Evolutionary conservation across 2,329 filamentous ascomycete genomes (phyloP), one percentile per base, ranked within the genome.

Genomic region (Botrytis pseudocinerea): DNA sequence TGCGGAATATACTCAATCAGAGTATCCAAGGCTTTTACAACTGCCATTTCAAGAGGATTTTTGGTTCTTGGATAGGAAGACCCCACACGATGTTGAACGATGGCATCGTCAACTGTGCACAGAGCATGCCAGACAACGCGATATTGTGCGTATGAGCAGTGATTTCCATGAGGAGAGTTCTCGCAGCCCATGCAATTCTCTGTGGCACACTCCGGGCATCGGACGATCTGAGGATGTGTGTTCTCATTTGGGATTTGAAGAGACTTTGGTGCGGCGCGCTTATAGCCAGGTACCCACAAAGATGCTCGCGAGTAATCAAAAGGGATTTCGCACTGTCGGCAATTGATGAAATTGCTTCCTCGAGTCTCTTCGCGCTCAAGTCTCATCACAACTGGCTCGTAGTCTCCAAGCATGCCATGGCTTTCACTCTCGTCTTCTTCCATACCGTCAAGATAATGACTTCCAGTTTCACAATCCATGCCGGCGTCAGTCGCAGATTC

Each of bases 221-320:
- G 38, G 5, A 68, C 46, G n/a, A 68, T 54, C 46, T 68, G 64
- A 3, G 64, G 64, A 20, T 68, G 64, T 0, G 64, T 68, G 9
- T 54, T 28, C n/a, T 68, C 64, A 44, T 32, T 54, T 51, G 46
- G 9, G 18, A 32, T 28, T 20, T 12, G 46, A 16, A 68, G 25
- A 28, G 46, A 68, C 40, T 7, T 25, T 40, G 22, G 35, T 7
- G n/a, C 25, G 14, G 16, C 22, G 16, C 35, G 64, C 20, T 28
- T n/a, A 32, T 68, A 68, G 8, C 35, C n/a, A 40, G 64, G 64
- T 10, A 68, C 25, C 64, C 64, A 68, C 14, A 68, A 54, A 22
- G 46, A 22, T 20, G n/a, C 38, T 28, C 35, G 25, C 5, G 64
- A 68, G 35, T 68, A 68, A 14, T 68, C 64, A 4, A 68, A 68